Percentiles rank a stretch among this genome's conserved stretches.
Evolutionary conservation across 345 rosid genomes (phyloP).

Genomic region (Turnera subulata): DNA sequence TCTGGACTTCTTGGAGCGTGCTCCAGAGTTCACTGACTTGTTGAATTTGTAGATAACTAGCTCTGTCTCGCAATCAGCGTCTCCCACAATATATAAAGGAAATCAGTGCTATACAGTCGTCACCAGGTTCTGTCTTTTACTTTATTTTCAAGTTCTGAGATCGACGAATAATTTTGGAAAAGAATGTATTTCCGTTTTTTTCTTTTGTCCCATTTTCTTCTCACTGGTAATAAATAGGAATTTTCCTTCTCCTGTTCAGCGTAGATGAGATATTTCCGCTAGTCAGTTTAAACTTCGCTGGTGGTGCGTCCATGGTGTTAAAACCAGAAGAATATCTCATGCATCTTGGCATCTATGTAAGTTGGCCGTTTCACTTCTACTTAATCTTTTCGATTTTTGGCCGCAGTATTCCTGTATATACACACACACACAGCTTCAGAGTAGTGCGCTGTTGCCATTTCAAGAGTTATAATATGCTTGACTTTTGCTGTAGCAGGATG

Average conservation of each 20-base stretch:
- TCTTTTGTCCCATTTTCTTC: background rate
- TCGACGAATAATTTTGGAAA: too few relatives aligned
- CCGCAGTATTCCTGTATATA: conserved; percentile 7
- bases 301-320: conserved; percentile 74
- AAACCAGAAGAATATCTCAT: conserved; percentile 63
- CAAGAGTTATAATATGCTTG: conserved; percentile 1
- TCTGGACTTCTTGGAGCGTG: background rate
- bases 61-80: conserved; percentile 48
- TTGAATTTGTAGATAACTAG: conserved; percentile 52
- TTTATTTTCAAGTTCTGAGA: conserved; percentile 2
- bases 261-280: conserved; percentile 65
- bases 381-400: background rate
- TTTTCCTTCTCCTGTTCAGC: conserved; percentile 9
- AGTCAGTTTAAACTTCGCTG: conserved; percentile 83
- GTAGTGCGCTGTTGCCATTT: background rate
- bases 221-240: conserved; percentile 2
- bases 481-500: conserved; percentile 41
- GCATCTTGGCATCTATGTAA: conserved; percentile 40
- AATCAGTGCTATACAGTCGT: conserved; percentile 64
- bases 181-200: background rate
- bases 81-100: conserved; percentile 52
- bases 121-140: conserved; percentile 46
- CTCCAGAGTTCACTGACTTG: conserved; percentile 12
- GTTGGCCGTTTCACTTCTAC: conserved; percentile 19
- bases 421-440: conserved; percentile 1